Percentiles rank a stretch among this genome's conserved stretches.
These are phyloP conservation scores for Magnusiomyces fungicola DNA, from an alignment of 1,139 yeast genomes.

Conservation along the genomic window DNA sequence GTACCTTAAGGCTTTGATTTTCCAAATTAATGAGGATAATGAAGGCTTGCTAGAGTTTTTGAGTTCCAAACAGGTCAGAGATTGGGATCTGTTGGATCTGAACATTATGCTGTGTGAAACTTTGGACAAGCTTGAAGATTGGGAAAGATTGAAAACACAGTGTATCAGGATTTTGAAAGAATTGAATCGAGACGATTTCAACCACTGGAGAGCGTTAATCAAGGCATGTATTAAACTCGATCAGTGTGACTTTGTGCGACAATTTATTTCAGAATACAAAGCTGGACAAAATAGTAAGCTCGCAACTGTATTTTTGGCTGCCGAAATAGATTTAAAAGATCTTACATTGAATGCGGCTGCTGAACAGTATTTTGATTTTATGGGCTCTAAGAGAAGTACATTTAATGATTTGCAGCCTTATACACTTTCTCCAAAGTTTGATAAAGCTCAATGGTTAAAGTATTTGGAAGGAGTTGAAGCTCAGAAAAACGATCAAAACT, in stretches of 20 bases:
- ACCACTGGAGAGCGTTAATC: constrained; percentile 37
- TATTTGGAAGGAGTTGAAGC: constrained; percentile 5
- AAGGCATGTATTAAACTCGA: constrained; percentile 38
- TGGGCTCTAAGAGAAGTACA: constrained; percentile 52
- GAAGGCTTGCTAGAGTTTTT: constrained; percentile 30
- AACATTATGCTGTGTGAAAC: constrained; percentile 46
- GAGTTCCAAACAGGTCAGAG: constrained; percentile 27
- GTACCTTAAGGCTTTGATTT: constrained; percentile 45
- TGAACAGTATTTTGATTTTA: constrained; percentile 38
- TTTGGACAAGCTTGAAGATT: constrained; percentile 37
- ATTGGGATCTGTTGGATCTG: constrained; percentile 50
- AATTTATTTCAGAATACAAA: constrained; percentile 27
- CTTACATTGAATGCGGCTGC: constrained; percentile 27
- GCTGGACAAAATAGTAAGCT: constrained; percentile 50
- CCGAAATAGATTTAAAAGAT: constrained; percentile 14
- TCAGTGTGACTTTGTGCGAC: constrained; percentile 23
- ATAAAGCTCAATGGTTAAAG: constrained; percentile 15
- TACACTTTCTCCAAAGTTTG: constrained; percentile 15
- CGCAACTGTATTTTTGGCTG: constrained; percentile 45
- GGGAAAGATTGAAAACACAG: constrained; percentile 37
- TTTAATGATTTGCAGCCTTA: constrained; percentile 48
- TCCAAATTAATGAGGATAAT: constrained; percentile 33
- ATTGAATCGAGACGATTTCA: constrained; percentile 29
- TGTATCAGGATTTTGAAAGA: constrained; percentile 20
- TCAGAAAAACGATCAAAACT: constrained; percentile 32